Conservation (phyloP, 768 basidiomycete species). For the Suillus subluteus region DNA sequence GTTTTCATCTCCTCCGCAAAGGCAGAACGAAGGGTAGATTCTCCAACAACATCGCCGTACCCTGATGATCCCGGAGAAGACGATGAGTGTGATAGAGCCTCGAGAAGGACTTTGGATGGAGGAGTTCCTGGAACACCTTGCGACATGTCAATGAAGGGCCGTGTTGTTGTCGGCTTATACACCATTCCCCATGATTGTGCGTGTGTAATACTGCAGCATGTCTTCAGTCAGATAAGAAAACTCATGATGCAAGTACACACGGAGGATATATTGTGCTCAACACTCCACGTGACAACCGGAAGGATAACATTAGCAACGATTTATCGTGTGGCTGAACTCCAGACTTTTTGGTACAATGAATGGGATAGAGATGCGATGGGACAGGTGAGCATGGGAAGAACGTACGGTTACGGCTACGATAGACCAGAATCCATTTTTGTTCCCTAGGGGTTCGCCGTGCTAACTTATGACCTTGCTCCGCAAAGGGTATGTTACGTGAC, state of each 20-base stretch:
- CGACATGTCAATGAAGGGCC: constrained; percentile 70
- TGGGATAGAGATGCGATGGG: background rate
- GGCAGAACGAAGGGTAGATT: constrained; percentile 50
- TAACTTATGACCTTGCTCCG: too few species aligned
- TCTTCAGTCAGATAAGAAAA: background rate
- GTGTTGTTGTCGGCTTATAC: constrained; percentile 44
- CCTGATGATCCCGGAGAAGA: constrained; percentile 49
- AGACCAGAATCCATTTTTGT: too few species aligned
- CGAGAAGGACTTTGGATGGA: constrained; percentile 56
- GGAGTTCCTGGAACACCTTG: constrained; percentile 75
- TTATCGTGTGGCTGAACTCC: background rate
- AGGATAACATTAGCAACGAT: constrained; percentile 16
- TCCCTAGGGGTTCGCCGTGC: too few species aligned
- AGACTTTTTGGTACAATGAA: background rate
- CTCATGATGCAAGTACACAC: constrained; percentile 31
- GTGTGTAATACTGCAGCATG: constrained; percentile 50
- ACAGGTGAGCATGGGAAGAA: background rate
- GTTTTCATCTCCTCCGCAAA: constrained; percentile 63
- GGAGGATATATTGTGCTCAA: constrained; percentile 50
- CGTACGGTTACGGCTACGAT: too few species aligned
- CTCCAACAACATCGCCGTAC: constrained; percentile 66
- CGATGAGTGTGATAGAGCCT: constrained; percentile 49
- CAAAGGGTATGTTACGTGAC: too few species aligned
- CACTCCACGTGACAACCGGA: constrained; percentile 44
- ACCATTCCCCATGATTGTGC: constrained; percentile 59